Conservation (phyloP, 768 basidiomycete species). For the Phanerochaete carnosa region DNA sequence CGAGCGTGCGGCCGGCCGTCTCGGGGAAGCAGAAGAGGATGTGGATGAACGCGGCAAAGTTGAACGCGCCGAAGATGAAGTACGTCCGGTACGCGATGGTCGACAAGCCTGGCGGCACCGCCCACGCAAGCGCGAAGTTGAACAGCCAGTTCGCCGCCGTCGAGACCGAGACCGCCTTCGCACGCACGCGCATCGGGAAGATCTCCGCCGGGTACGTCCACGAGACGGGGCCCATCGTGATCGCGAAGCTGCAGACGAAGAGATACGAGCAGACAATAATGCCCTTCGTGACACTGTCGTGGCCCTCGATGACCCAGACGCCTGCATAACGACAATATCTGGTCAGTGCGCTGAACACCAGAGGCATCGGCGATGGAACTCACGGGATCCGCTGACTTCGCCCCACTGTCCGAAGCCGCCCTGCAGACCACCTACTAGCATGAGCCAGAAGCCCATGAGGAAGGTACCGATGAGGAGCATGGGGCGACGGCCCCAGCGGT, state of each 20-base stretch:
- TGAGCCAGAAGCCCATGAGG: conserved; percentile 75
- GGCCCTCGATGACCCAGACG: conserved; percentile 60
- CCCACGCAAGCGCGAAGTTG: conserved; percentile 73
- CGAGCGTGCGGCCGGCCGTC: conserved; percentile 67
- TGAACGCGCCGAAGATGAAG: conserved; percentile 77
- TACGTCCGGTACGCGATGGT: conserved; percentile 73
- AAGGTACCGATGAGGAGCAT: conserved; percentile 65
- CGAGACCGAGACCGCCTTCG: conserved; percentile 50
- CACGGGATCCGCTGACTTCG: conserved; percentile 34
- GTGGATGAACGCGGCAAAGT: conserved; percentile 68
- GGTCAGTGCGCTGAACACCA: background rate
- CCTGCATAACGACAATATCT: conserved; percentile 1
- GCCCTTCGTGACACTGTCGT: conserved; percentile 57
- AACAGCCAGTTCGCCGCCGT: conserved; percentile 42
- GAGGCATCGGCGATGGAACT: conserved; percentile 1
- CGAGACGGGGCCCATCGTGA: conserved; percentile 67
- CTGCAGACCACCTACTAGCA: conserved; percentile 75
- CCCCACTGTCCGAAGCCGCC: conserved; percentile 66
- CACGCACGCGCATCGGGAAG: conserved; percentile 66
- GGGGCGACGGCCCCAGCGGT: conserved; percentile 76
- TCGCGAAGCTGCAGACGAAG: conserved; percentile 71
- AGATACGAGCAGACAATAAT: conserved; percentile 78
- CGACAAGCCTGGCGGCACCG: conserved; percentile 67
- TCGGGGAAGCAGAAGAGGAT: conserved; percentile 81
- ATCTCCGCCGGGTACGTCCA: conserved; percentile 68